A percentile compares a stretch with the other conserved stretches of the same genome.
Evolutionary conservation across 257 asterid genomes (phyloP).

Genomic region (Ophiorrhiza pumila): DNA sequence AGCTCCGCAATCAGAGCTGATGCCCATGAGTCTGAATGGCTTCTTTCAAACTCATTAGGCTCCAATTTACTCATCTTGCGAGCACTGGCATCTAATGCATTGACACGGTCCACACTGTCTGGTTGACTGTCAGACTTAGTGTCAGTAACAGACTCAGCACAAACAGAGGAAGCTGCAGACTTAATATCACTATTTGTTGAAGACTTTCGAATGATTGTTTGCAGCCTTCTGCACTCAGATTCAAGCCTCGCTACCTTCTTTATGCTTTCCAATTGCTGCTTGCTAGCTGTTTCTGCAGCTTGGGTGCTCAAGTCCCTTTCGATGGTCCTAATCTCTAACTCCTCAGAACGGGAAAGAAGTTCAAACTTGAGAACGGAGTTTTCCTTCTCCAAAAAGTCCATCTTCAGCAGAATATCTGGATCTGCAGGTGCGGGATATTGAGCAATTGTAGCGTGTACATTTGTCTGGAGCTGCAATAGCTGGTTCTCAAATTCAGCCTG

Average conservation of each 20-base stretch:
- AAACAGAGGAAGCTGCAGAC: conserved; percentile 36
- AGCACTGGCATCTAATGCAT: conserved; percentile 28
- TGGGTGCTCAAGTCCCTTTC: conserved; percentile 74
- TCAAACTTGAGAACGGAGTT: conserved; percentile 49
- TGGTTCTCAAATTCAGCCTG: conserved; percentile 47
- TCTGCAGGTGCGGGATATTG: conserved; percentile 30
- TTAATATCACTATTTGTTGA: conserved; percentile 30
- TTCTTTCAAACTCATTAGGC: conserved; percentile 35
- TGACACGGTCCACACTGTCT: conserved; percentile 34
- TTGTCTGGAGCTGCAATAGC: conserved; percentile 37
- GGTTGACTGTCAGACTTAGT: conserved; percentile 45
- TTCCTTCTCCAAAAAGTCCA: conserved; percentile 51
- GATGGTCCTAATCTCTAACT: conserved; percentile 39
- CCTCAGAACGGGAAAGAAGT: conserved; percentile 41
- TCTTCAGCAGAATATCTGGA: conserved; percentile 21
- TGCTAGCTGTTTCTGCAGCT: conserved; percentile 76
- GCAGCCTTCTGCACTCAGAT: conserved; percentile 48
- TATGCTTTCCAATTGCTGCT: conserved; percentile 63
- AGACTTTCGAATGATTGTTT: conserved; percentile 42
- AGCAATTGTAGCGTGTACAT: conserved; percentile 27
- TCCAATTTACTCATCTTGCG: conserved; percentile 23
- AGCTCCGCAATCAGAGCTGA: conserved; percentile 48
- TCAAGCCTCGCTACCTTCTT: conserved; percentile 58
- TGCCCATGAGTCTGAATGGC: conserved; percentile 46
- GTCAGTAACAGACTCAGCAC: conserved; percentile 47